These are phyloP conservation scores for Priceomyces melissophilus DNA, from an alignment of 805 yeast species.

Conservation along the genomic window DNA sequence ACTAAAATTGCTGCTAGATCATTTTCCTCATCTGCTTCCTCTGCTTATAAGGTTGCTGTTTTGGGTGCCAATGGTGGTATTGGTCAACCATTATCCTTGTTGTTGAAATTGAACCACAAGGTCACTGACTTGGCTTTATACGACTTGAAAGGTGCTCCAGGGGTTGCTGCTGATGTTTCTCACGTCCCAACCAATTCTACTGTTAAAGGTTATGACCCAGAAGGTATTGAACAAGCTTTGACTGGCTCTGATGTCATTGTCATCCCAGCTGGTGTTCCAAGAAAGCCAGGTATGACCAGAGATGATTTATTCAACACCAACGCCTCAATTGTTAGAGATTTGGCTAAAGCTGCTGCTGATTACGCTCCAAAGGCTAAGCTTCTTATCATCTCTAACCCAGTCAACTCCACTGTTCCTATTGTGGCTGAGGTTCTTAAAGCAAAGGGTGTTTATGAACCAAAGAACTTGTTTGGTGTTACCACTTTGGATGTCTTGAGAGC, in stretches of 20 bases:
- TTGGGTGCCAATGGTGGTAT: slow-evolving; percentile 92
- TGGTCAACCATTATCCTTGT: slow-evolving; percentile 59
- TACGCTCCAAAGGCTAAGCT: slow-evolving; percentile 81
- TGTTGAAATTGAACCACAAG: slow-evolving; percentile 83
- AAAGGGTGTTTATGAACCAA: slow-evolving; percentile 85
- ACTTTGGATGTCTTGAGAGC: slow-evolving; percentile 90
- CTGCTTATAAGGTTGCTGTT: slow-evolving; percentile 71
- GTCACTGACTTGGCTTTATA: slow-evolving; percentile 83
- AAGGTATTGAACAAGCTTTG: slow-evolving; percentile 66
- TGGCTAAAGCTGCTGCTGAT: slow-evolving; percentile 83
- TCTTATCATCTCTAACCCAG: slow-evolving; percentile 88
- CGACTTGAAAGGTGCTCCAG: slow-evolving; percentile 90
- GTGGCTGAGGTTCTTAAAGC: slow-evolving; percentile 88
- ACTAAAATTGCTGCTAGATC: slow-evolving; percentile 55
- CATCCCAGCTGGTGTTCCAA: slow-evolving; percentile 97
- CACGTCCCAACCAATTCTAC: slow-evolving; percentile 91
- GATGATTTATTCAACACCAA: slow-evolving; percentile 95
- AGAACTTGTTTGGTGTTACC: slow-evolving; percentile 93
- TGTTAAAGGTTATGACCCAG: slow-evolving; percentile 86
- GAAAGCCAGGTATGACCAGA: slow-evolving; percentile 99
- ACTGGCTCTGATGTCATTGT: slow-evolving; percentile 80
- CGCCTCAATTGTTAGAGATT: slow-evolving; percentile 90
- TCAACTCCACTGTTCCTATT: slow-evolving; percentile 95
- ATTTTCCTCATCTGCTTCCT: slow-evolving; percentile 63
- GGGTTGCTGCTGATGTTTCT: slow-evolving; percentile 95